phyloP scores from a whole-genome alignment of 2,329 filamentous ascomycete species.

The Zymoseptoria ardabiliae region DNA sequence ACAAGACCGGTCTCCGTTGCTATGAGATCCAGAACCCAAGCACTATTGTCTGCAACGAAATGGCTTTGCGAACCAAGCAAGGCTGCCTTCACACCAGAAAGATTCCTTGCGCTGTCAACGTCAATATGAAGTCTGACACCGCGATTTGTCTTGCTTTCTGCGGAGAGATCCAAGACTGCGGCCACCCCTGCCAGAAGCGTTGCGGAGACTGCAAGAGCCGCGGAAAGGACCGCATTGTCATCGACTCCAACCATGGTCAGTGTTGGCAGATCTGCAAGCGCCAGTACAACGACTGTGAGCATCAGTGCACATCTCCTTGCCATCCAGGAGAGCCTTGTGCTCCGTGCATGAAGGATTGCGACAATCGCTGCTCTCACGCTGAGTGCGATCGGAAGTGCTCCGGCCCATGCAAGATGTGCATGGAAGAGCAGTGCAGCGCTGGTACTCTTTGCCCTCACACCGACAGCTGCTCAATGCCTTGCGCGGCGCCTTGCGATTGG shows the following conservation, averaged over 20 bases:
- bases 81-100: slow-evolving; percentile 49
- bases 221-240: slow-evolving; percentile 24
- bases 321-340: slow-evolving; percentile 45
- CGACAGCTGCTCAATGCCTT: slow-evolving; percentile 45
- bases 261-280: slow-evolving; percentile 48
- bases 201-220: slow-evolving; percentile 46
- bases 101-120: slow-evolving; percentile 46
- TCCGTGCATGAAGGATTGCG: slow-evolving; percentile 45
- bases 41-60: slow-evolving; percentile 42
- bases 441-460: slow-evolving; percentile 45
- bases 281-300: slow-evolving; percentile 48
- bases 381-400: slow-evolving; percentile 49
- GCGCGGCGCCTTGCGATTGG: slow-evolving; percentile 60
- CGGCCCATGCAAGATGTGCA: slow-evolving; percentile 57
- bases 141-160: slow-evolving; percentile 49
- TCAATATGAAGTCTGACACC: slow-evolving; percentile 21
- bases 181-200: slow-evolving; percentile 47
- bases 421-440: slow-evolving; percentile 48
- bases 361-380: slow-evolving; percentile 51
- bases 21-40: slow-evolving; percentile 36
- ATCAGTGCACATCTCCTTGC: slow-evolving; percentile 47
- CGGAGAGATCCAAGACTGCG: slow-evolving; percentile 43
- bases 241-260: slow-evolving; percentile 36
- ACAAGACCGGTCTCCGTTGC: slow-evolving; percentile 18
- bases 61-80: slow-evolving; percentile 44